Conservation (phyloP, 2,329 filamentous ascomycete genomes). For the Alternaria conjuncta region DNA sequence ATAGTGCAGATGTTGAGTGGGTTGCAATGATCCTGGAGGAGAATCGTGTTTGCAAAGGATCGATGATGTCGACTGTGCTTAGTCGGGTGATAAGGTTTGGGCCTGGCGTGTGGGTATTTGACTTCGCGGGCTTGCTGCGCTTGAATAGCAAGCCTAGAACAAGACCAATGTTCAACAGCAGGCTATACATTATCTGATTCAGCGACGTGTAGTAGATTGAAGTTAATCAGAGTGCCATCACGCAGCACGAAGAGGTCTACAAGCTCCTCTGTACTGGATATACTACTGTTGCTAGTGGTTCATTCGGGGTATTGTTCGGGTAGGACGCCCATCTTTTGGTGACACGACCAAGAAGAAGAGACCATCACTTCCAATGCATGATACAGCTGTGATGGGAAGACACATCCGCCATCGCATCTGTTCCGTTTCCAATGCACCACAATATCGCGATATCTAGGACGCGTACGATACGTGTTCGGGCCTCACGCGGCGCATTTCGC, state of each 20-base stretch:
- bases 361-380: background rate
- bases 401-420: background rate
- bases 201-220: background rate
- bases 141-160: background rate
- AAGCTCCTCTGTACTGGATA: background rate
- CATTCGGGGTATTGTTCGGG: background rate
- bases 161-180: background rate
- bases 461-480: background rate
- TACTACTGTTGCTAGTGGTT: background rate
- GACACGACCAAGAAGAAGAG: background rate
- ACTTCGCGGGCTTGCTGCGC: background rate
- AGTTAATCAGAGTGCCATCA: background rate
- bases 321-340: background rate
- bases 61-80: background rate
- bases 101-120: background rate
- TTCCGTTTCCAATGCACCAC: background rate
- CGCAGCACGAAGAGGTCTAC: background rate
- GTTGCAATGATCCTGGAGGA: background rate
- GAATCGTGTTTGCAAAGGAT: conserved; percentile 1
- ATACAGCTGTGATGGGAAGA: background rate
- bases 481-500: background rate
- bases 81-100: background rate
- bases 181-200: background rate
- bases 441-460: background rate
- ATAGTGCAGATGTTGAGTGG: background rate